Base-by-base conservation (phyloP, 164 flowering plant genomes). In the Saururus chinensis region DNA sequence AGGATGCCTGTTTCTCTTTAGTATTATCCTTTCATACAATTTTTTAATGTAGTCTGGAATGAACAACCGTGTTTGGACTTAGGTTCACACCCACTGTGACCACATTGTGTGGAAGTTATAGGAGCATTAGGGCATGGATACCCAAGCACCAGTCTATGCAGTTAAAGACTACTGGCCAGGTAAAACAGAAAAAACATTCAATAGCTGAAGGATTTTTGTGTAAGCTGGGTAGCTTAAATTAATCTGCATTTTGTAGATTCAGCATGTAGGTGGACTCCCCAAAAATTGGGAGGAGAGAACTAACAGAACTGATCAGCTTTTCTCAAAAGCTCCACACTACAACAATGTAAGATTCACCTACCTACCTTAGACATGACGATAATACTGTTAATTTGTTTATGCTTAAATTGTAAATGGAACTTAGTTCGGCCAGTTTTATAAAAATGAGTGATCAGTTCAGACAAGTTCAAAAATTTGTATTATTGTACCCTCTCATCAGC, bases 111-210 rank as follows among this genome's bases (percentile, higher is more conserved):
- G 98, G 96, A 69, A 84, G 87, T 61, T 76, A 78, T 72, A 75
- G 96, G 73, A 84, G 86, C 75, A 83, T 87, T 82, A 82, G 62
- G 63, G 89, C 84, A 30, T 86, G 86, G 81, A 72, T 88, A 49
- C 87, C 96, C 4, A 89, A 82, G 76, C 85, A 82, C 53, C 95
- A 88, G 53, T 83, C 88, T 0, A 79, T 87, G 83, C 88, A 81
- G 76, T 73, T 81, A 42, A 84, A 83, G 76, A 81, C 61, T 62
- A 67, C 79, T 30, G 63, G 74, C 62, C 95, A 89, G 83, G 92
- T 84, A 41, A n/a, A n/a, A 61, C 51, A 58, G 53, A n/a, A 21
- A 20, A 12, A 17, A 45, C n/a, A 12, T 9, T 12, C 49, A 4
- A 45, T 45, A 3, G 17, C 11, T 45, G 14, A 12, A 12, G 17